Evolutionary conservation across 2,329 filamentous ascomycete species (phyloP).

Genomic region (Clonostachys byssicola): DNA sequence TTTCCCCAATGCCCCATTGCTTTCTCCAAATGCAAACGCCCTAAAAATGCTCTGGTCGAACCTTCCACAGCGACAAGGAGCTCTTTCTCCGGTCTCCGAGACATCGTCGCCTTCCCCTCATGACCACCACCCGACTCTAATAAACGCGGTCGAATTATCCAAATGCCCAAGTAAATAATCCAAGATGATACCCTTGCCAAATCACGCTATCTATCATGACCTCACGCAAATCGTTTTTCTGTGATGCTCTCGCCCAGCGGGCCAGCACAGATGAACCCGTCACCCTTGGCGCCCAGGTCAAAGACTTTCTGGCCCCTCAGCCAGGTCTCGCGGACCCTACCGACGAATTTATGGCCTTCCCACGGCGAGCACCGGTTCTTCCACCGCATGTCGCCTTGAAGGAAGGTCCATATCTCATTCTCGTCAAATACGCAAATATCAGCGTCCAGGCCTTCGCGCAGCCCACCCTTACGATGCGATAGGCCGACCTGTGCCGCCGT

Average conservation of each 20-base stretch:
- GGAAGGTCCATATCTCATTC: constrained; percentile 69
- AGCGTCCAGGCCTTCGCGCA: constrained; percentile 79
- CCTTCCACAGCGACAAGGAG: background rate
- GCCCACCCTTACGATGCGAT: constrained; percentile 68
- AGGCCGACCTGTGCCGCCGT: constrained; percentile 88
- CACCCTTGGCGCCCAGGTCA: constrained; percentile 60
- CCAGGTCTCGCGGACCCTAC: constrained; percentile 83
- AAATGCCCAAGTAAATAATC: background rate
- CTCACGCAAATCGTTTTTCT: constrained; percentile 48
- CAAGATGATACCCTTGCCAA: background rate
- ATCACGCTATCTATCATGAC: background rate
- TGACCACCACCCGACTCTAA: background rate
- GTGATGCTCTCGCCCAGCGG: constrained; percentile 53
- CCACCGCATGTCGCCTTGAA: constrained; percentile 82
- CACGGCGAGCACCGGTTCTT: constrained; percentile 91
- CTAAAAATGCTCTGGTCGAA: no score
- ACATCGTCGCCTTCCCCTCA: background rate
- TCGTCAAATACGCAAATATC: constrained; percentile 94
- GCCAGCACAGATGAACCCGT: constrained; percentile 37
- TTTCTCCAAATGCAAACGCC: background rate
- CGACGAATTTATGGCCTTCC: constrained; percentile 73
- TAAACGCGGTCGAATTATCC: background rate
- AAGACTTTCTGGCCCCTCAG: constrained; percentile 74
- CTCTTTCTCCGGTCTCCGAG: background rate
- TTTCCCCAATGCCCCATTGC: background rate